phyloP scores from a whole-genome alignment of 345 rosid species.

The Mercurialis annua region DNA sequence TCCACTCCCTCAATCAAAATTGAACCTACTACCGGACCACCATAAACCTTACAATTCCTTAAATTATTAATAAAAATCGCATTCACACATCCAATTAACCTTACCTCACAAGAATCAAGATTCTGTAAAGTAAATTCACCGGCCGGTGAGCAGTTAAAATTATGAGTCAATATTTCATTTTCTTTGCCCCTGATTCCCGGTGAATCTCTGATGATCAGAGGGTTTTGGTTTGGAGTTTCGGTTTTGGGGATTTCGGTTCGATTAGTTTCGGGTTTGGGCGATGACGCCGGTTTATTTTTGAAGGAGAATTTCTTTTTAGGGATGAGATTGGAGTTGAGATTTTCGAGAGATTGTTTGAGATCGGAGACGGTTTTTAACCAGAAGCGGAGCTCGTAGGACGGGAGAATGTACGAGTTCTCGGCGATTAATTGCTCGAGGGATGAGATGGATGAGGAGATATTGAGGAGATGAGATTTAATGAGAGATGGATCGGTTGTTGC shows the following conservation, averaged over 20 bases:
- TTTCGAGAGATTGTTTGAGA: conserved; percentile 61
- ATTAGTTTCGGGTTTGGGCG: conserved; percentile 12
- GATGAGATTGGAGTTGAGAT: conserved; percentile 36
- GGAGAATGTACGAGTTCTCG: conserved; percentile 66
- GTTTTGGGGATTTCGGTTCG: conserved; percentile 24
- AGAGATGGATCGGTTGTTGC: conserved; percentile 33
- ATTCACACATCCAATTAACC: conserved; percentile 44
- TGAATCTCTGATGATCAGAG: conserved; percentile 40
- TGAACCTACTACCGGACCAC: conserved; percentile 77
- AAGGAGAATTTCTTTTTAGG: conserved; percentile 78
- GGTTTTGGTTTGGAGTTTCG: not conserved
- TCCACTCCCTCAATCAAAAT: conserved; percentile 75
- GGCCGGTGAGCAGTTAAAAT: conserved; percentile 42
- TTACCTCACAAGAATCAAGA: conserved; percentile 69
- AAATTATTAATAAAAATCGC: conserved; percentile 59
- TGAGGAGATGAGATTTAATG: conserved; percentile 44
- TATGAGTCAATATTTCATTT: conserved; percentile 43
- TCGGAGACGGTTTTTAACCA: conserved; percentile 65
- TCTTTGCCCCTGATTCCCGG: conserved; percentile 59
- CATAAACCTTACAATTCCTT: conserved; percentile 49
- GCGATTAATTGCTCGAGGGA: conserved; percentile 73
- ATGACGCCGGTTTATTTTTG: conserved; percentile 45
- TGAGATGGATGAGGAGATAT: conserved; percentile 55
- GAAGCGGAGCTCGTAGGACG: conserved; percentile 74
- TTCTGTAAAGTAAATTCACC: conserved; percentile 71